phyloP scores from a whole-genome alignment of 306 rosid species.

The Rosa rugosa region DNA sequence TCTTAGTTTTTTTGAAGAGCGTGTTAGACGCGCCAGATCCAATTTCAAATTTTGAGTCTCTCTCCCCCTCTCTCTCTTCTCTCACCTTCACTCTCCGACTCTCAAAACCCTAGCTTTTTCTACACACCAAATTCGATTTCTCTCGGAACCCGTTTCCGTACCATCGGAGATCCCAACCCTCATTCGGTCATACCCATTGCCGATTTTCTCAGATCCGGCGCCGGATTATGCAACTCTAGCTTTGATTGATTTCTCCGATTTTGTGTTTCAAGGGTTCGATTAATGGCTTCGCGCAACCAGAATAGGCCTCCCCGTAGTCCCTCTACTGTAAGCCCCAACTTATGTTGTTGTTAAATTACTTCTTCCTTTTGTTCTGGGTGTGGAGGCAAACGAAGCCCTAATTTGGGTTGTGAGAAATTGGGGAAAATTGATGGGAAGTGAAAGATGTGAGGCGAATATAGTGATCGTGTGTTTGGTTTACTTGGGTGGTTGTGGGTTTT shows the following conservation, averaged over 20 bases:
- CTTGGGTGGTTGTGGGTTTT: background rate
- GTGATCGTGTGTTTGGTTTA: background rate
- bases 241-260: background rate
- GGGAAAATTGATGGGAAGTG: background rate
- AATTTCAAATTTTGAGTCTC: constrained; percentile 61
- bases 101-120: constrained; percentile 49
- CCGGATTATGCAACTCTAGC: constrained; percentile 16
- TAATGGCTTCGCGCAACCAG: constrained; percentile 82
- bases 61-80: background rate
- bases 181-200: background rate
- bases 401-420: constrained; percentile 11
- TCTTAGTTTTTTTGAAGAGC: constrained; percentile 33
- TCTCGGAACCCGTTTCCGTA: background rate
- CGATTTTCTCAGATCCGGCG: background rate
- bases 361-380: background rate
- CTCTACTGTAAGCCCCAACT: constrained; percentile 41
- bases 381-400: background rate
- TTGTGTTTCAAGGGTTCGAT: background rate
- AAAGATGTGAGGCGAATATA: too few species aligned
- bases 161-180: background rate
- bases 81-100: constrained; percentile 6
- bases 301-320: constrained; percentile 81
- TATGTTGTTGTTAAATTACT: background rate
- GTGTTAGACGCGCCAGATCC: constrained; percentile 38
- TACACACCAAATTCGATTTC: background rate